Evolutionary conservation across 495 filamentous ascomycete species (phyloP).

Genomic region (Niebla homalea): DNA sequence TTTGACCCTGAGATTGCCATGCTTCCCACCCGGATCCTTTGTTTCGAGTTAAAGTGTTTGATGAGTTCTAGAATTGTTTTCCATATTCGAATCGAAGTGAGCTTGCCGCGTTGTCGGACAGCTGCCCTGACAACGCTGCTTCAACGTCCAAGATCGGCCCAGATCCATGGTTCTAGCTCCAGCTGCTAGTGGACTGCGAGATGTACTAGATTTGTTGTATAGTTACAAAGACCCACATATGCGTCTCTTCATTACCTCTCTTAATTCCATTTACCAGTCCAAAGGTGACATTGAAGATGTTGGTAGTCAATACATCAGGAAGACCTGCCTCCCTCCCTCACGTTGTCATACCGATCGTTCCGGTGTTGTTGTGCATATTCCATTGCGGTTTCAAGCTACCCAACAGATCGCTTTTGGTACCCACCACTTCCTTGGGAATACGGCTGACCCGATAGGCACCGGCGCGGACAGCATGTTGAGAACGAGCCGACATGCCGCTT

Average conservation of each 20-base stretch:
- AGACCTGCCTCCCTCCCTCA: constrained; percentile 1
- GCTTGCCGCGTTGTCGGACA: too few species aligned
- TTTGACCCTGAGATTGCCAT: too few species aligned
- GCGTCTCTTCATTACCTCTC: constrained; percentile 5
- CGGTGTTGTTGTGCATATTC: constrained; percentile 38
- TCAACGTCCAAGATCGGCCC: too few species aligned
- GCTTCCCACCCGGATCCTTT: too few species aligned
- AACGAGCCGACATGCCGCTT: constrained; percentile 60
- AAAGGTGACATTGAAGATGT: not conserved
- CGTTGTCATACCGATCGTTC: constrained; percentile 1
- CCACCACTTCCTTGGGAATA: constrained; percentile 70
- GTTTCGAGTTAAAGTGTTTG: too few species aligned
- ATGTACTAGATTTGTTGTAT: not conserved
- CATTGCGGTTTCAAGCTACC: constrained; percentile 63
- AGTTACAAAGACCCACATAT: not conserved
- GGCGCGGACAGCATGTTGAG: constrained; percentile 63
- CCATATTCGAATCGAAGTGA: too few species aligned
- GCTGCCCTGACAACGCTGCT: too few species aligned
- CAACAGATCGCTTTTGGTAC: constrained; percentile 60
- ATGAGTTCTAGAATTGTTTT: too few species aligned
- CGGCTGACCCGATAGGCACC: constrained; percentile 86
- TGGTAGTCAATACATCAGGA: not conserved
- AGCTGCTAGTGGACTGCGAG: too few species aligned
- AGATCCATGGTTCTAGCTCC: too few species aligned
- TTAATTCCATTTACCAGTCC: not conserved